Base-by-base conservation (phyloP, 2,329 filamentous ascomycete genomes). In the Plenodomus lindquistii region DNA sequence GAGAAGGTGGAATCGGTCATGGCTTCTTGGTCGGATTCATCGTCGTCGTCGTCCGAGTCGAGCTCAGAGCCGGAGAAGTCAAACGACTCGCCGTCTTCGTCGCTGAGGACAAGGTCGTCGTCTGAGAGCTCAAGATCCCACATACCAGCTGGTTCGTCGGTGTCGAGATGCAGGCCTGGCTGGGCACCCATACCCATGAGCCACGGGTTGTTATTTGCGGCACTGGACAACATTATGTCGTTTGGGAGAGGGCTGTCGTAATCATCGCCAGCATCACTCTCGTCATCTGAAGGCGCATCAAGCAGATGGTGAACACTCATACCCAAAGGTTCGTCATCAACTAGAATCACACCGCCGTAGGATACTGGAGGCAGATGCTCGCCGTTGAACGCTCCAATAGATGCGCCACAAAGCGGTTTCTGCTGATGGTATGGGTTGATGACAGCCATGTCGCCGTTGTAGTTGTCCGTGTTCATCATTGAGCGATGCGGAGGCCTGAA, bases 301-400 rank as follows among this genome's bases (percentile, higher is more conserved):
- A 97, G 83, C 85, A 97, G 93, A 71, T 97, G 93, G 65, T 97
- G 93, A 0, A 97, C 93, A 18, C 91, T 97, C 89, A 97, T 94
- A 11, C 93, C 93, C 63, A 91, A 94, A 0, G 89, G 84, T 69
- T 88, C 85, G 46, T 88, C 85, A 65, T 97, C 91, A 1, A 97
- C 85, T 24, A 94, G 76, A 35, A 97, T 85, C 3, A 96, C 81
- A 8, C 93, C 93, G 11, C 93, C 93, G 59, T 96, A 91, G 24
- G 91, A 95, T 2, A 96, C 93, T 2, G 93, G 91, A 5, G 92
- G 91, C 2, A 97, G 78, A 66, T 97, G 93, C 37, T 89, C 85
- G 56, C 91, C 85, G 42, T 89, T 85, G 79, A 90, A 97, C 0
- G 92, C 92, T 6, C 93, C 93, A 50, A 97, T 97, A 37, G 91